A percentile compares a stretch with the other conserved stretches of the same genome.
Conservation (phyloP, 169 alveolate genomes). For the Eimeria nieschulzi region DNA sequence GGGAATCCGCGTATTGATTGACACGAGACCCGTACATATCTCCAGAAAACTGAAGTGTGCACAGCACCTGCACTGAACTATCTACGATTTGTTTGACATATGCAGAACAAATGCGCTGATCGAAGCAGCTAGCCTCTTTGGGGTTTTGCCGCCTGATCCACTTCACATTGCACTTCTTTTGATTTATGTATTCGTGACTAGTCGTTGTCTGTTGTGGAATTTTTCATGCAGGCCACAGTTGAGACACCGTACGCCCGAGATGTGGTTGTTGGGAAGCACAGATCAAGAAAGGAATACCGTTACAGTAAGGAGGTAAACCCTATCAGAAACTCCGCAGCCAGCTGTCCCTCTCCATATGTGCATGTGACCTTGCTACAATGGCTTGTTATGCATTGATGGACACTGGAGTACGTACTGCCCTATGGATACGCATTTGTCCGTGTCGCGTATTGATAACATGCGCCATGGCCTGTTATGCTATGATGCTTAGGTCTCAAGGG, state of each 20-base stretch:
- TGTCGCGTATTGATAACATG: not conserved
- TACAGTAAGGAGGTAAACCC: slow-evolving; percentile 49
- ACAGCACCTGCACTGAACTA: not conserved
- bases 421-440: not conserved
- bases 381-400: not conserved
- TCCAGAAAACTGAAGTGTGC: slow-evolving; percentile 41
- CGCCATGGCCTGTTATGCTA: not conserved
- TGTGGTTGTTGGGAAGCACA: slow-evolving; percentile 42
- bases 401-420: too few species aligned
- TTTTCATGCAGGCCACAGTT: slow-evolving; percentile 21
- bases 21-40: slow-evolving; percentile 38
- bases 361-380: not conserved
- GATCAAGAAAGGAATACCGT: slow-evolving; percentile 55
- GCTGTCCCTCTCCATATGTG: not conserved
- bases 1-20: slow-evolving; percentile 6
- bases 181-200: not conserved
- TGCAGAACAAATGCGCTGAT: too few species aligned
- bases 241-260: slow-evolving; percentile 21
- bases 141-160: too few species aligned
- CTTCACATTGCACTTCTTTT: not conserved
- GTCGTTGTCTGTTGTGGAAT: too few species aligned
- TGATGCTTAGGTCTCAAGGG: slow-evolving; percentile 16
- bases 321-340: not conserved
- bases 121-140: too few species aligned
- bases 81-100: too few species aligned